Evolutionary conservation across 2,329 filamentous ascomycete species (phyloP).

Genomic region (Botrytis elliptica): DNA sequence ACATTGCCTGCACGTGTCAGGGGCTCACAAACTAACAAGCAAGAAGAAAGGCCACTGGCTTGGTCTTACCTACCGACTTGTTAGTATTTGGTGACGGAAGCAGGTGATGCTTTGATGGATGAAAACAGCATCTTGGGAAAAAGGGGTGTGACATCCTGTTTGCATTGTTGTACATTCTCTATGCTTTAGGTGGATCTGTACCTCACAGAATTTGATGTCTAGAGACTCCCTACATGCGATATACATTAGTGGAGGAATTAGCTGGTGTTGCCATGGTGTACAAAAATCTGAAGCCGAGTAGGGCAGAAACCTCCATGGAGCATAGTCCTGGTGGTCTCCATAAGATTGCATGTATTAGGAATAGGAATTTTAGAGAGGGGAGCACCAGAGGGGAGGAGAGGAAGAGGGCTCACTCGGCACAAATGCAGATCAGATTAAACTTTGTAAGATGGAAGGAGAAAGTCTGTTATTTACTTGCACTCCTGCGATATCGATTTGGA

Average conservation of each 20-base stretch:
- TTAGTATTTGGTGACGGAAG: background rate
- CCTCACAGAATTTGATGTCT: background rate
- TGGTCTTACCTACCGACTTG: background rate
- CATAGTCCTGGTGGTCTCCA: background rate
- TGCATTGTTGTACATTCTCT: conserved; percentile 12
- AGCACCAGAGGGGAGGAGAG: background rate
- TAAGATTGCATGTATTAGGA: conserved; percentile 2
- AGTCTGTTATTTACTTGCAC: too few species aligned
- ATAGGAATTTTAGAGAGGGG: background rate
- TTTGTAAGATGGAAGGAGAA: background rate
- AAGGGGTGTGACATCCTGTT: conserved; percentile 12
- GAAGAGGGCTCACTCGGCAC: background rate
- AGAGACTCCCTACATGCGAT: background rate
- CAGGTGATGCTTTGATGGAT: background rate
- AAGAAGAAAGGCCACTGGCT: background rate
- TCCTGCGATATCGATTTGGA: background rate
- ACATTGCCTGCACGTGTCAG: background rate
- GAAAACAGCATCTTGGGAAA: background rate
- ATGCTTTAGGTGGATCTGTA: conserved; percentile 2
- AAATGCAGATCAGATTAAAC: background rate
- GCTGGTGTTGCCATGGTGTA: conserved; percentile 15
- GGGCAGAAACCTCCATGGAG: conserved; percentile 12
- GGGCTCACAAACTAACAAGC: background rate
- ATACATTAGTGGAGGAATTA: conserved; percentile 3
- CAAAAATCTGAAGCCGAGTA: conserved; percentile 13